Evolutionary conservation across 1,284 basidiomycete genomes (phyloP).

Genomic region (Pseudozyma sp.): DNA sequence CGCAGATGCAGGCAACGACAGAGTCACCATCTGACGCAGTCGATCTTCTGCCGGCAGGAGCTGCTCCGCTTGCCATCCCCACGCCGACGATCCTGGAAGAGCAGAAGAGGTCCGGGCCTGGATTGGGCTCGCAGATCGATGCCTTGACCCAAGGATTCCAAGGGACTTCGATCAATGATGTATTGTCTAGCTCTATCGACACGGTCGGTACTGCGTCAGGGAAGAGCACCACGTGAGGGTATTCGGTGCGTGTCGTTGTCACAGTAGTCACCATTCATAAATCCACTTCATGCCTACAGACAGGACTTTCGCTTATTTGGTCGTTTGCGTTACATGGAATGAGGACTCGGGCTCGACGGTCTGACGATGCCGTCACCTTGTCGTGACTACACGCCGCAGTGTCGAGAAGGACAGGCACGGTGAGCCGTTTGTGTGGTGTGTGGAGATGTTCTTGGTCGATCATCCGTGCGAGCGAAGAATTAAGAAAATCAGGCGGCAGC

Average conservation of each 20-base stretch:
- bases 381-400: too few relatives aligned
- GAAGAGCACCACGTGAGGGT: slow-evolving; percentile 14
- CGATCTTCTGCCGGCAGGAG: slow-evolving; percentile 39
- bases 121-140: slow-evolving; percentile 34
- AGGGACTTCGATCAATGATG: slow-evolving; percentile 40
- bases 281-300: background rate
- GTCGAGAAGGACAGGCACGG: too few relatives aligned
- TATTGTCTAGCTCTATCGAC: slow-evolving; percentile 27
- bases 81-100: slow-evolving; percentile 44
- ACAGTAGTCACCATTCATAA: slow-evolving; percentile 20
- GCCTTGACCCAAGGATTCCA: slow-evolving; percentile 36
- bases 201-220: slow-evolving; percentile 13
- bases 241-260: background rate
- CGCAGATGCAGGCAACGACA: slow-evolving; percentile 6
- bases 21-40: slow-evolving; percentile 10
- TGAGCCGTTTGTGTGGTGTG: too few relatives aligned
- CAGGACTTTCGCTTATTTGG: too few relatives aligned
- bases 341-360: too few relatives aligned
- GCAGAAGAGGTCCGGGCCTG: slow-evolving; percentile 22
- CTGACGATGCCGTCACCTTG: too few relatives aligned
- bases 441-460: slow-evolving; percentile 1
- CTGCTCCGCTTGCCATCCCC: slow-evolving; percentile 44
- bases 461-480: slow-evolving; percentile 11
- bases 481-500: slow-evolving; percentile 7
- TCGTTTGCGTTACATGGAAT: too few relatives aligned